Conservation (phyloP, 371 early-diverging fungal species). For the Nematocida parisii region DNA sequence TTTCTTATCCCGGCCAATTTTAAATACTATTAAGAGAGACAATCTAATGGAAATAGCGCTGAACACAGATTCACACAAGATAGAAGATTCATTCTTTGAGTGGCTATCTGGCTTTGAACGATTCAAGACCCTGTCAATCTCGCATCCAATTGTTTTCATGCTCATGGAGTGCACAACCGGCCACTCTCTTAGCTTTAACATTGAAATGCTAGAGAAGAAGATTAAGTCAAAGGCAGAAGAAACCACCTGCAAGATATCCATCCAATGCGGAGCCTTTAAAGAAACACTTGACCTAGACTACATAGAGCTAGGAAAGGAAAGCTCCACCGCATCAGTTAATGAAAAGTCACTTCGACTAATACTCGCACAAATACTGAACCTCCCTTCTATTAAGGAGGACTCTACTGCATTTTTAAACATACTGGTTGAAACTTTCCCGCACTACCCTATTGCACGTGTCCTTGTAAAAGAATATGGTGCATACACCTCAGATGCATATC, state of each 20-base stretch:
- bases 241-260: constrained; percentile 26
- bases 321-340: background rate
- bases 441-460: background rate
- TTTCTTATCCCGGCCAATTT: constrained; percentile 8
- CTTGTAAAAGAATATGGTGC: background rate
- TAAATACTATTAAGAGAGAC: constrained; percentile 17
- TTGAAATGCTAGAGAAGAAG: constrained; percentile 13
- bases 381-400: constrained; percentile 5
- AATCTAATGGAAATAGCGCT: background rate
- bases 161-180: constrained; percentile 20
- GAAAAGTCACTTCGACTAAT: constrained; percentile 5
- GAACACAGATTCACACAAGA: background rate
- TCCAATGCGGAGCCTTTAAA: constrained; percentile 25
- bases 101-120: constrained; percentile 32
- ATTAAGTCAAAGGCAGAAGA: constrained; percentile 23
- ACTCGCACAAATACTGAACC: constrained; percentile 29
- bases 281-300: constrained; percentile 28
- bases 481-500: background rate
- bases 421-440: background rate
- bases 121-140: constrained; percentile 10
- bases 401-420: constrained; percentile 1
- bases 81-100: constrained; percentile 27
- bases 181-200: background rate
- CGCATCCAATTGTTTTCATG: constrained; percentile 18
- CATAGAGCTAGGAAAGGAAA: constrained; percentile 12